Base-by-base conservation (phyloP, 331 rosid genomes). In the Malus hybrid region DNA sequence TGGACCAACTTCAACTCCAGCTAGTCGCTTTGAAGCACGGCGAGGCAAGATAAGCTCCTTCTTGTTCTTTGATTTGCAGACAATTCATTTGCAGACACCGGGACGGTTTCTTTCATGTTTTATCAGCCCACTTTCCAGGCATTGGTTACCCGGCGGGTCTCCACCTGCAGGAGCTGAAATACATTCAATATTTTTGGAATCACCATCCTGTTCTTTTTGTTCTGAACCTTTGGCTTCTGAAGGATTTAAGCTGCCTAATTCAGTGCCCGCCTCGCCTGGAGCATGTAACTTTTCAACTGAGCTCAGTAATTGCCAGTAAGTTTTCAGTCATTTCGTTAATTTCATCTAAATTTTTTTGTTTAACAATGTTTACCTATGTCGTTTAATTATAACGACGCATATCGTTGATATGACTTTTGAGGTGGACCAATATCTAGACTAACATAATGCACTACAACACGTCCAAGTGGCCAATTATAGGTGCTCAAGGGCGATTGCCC, bases 11-110 rank as follows among this genome's bases (percentile, higher is more conserved):
- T 86, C 81, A 78, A 90, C 84, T 66, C 95, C 97, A 81, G 98
- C 97, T 72, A 94, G 85, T 76, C 98, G 91, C 85, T 90, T 94
- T 36, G 98, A 94, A 66, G 88, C 80, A 46, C 98, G 96, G 3
- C 93, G 87, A 59, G 95, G 97, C 77, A 89, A 54, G 79, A 76
- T 80, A 52, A 69, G 44, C 57, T 81, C 90, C 73, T 84, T 85
- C 76, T 80, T 83, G 67, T 71, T 83, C 75, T 77, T 85, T 64
- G 73, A 60, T 75, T 77, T 90, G 75, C 73, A 65, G 76, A 33
- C 73, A 33, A 76, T 22, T 22, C 24, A 22, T 22, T 22, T 22
- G 24, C 24, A 24, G 24, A 24, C 24, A 1, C 24, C 24, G 24
- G 24, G 75, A 65, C 59, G 73, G 44, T 67, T 77, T 73, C 75